These are phyloP conservation scores for Clavulina sp. DNA, from an alignment of 768 basidiomycete genomes.

Conservation along the genomic window DNA sequence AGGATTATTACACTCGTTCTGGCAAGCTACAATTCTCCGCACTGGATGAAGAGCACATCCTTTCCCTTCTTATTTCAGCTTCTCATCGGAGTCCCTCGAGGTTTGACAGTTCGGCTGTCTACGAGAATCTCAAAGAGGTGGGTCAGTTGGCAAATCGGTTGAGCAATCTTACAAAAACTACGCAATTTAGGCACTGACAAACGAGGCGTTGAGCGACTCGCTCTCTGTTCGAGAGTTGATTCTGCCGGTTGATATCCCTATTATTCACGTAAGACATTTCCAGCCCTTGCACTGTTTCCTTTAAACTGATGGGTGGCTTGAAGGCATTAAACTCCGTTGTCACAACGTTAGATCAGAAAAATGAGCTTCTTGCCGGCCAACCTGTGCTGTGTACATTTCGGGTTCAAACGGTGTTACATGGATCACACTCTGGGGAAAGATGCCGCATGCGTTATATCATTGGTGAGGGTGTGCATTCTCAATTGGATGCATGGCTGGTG, in stretches of 20 bases:
- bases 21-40: too few species aligned
- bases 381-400: conserved; percentile 53
- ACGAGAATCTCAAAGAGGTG: too few species aligned
- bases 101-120: too few species aligned
- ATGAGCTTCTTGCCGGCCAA: conserved; percentile 60
- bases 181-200: too few species aligned
- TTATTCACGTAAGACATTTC: conserved; percentile 44
- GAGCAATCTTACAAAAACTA: too few species aligned
- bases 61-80: too few species aligned
- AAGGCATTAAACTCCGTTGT: conserved; percentile 15
- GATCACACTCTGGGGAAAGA: conserved; percentile 20
- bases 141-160: too few species aligned
- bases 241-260: conserved; percentile 75
- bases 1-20: too few species aligned
- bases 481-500: conserved; percentile 68
- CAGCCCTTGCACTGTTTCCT: not conserved
- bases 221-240: conserved; percentile 31
- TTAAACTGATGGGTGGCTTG: not conserved
- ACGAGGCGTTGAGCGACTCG: too few species aligned
- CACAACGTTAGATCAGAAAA: conserved; percentile 15
- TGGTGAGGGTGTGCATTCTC: conserved; percentile 58
- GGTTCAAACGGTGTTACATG: conserved; percentile 67
- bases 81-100: too few species aligned
- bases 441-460: conserved; percentile 40
- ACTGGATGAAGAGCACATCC: too few species aligned